phyloP scores from a whole-genome alignment of 495 filamentous ascomycete genomes.

The Hyaloscypha hepaticicola region DNA sequence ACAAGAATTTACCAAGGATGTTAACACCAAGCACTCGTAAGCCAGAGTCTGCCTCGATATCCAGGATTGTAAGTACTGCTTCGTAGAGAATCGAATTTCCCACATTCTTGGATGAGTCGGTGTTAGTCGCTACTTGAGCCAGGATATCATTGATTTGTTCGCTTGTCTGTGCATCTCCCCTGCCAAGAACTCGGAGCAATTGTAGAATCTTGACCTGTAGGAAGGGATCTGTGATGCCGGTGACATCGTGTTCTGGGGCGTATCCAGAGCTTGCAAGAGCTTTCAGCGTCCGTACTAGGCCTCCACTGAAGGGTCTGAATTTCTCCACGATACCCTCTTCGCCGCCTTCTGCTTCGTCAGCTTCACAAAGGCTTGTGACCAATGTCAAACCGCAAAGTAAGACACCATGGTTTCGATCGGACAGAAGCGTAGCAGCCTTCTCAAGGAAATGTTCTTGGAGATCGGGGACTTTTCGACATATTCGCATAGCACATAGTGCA shows the following conservation, averaged over 20 bases:
- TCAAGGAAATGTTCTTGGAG: constrained; percentile 96
- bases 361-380: constrained; percentile 89
- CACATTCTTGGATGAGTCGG: constrained; percentile 96
- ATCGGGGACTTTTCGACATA: constrained; percentile 96
- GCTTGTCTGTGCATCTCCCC: constrained; percentile 84
- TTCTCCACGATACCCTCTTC: constrained; percentile 84
- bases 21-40: constrained; percentile 93
- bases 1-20: constrained; percentile 95
- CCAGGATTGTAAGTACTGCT: constrained; percentile 93
- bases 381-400: constrained; percentile 88
- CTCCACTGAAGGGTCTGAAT: constrained; percentile 76
- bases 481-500: constrained; percentile 98
- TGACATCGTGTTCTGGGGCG: constrained; percentile 96
- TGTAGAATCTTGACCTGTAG: constrained; percentile 93
- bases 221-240: constrained; percentile 98
- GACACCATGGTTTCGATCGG: constrained; percentile 91
- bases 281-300: constrained; percentile 88
- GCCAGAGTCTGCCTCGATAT: constrained; percentile 96
- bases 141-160: constrained; percentile 98
- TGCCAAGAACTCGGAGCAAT: constrained; percentile 78
- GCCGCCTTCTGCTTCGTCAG: constrained; percentile 83
- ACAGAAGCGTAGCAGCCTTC: constrained; percentile 83
- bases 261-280: constrained; percentile 91
- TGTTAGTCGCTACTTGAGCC: constrained; percentile 97
- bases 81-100: constrained; percentile 98